Conservation (phyloP, 2,329 filamentous ascomycete species). For the Claviceps maximensis region DNA sequence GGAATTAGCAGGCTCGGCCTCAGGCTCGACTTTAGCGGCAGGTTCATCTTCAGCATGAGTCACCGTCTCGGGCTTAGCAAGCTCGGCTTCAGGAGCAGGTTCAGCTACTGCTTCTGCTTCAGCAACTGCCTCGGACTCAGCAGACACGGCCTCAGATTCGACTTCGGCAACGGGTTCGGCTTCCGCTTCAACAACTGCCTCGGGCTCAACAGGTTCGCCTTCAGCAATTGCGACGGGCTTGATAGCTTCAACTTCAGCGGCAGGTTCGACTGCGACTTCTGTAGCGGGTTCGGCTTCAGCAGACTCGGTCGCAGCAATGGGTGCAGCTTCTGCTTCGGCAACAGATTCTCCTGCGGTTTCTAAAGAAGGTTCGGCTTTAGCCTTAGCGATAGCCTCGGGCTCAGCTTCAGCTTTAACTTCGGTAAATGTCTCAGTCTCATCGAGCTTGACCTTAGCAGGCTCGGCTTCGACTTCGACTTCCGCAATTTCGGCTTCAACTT, state of each 20-base stretch:
- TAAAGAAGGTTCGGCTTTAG: background rate
- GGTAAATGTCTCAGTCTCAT: no score
- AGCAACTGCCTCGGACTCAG: background rate
- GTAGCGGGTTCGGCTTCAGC: background rate
- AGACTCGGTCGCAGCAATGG: no score
- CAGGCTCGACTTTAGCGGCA: background rate
- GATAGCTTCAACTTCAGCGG: background rate
- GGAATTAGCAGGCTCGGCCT: constrained; percentile 1
- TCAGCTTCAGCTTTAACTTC: background rate
- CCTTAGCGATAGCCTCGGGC: background rate
- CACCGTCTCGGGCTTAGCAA: no score
- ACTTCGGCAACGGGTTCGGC: background rate
- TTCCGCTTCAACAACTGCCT: background rate
- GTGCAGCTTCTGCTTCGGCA: background rate
- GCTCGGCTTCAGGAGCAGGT: background rate
- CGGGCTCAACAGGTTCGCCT: background rate
- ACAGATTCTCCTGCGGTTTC: no score
- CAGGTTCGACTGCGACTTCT: background rate
- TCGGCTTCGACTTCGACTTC: background rate
- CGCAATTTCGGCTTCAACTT: background rate
- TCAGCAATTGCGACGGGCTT: constrained; percentile 1
- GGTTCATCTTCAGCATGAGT: background rate
- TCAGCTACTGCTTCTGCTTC: background rate
- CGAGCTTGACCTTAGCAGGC: no score
- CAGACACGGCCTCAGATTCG: background rate